These are phyloP conservation scores for Backusella parvicylindrica DNA, from an alignment of 192 early-diverging fungal genomes.

Conservation along the genomic window DNA sequence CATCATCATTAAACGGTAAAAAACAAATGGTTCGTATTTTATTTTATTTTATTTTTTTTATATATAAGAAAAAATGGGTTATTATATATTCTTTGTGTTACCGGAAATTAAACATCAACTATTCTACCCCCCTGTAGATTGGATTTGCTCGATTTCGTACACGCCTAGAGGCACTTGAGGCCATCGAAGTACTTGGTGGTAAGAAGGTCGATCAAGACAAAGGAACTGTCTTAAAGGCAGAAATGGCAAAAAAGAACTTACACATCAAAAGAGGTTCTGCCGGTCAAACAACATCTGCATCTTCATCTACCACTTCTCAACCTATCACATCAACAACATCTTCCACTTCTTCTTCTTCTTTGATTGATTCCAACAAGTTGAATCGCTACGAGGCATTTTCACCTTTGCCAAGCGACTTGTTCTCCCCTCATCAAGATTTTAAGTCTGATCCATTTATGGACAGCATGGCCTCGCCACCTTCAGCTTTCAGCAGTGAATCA, in stretches of 20 bases:
- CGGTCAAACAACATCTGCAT: slow-evolving; percentile 12
- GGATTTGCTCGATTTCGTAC: slow-evolving; percentile 98
- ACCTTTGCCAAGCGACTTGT: slow-evolving; percentile 49
- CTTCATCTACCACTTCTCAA: slow-evolving; percentile 4
- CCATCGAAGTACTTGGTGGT: slow-evolving; percentile 85
- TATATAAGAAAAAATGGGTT: background rate
- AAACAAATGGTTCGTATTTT: slow-evolving; percentile 23
- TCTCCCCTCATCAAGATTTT: slow-evolving; percentile 43
- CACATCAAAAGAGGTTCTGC: slow-evolving; percentile 78
- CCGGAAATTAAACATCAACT: background rate
- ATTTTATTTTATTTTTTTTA: too few relatives aligned
- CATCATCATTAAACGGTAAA: slow-evolving; percentile 6
- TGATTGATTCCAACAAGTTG: background rate
- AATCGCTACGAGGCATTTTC: slow-evolving; percentile 24
- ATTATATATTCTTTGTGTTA: background rate
- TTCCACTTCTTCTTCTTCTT: background rate
- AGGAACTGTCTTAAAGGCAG: slow-evolving; percentile 87
- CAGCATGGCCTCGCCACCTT: slow-evolving; percentile 18
- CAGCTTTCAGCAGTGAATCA: slow-evolving; percentile 39
- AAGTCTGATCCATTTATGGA: slow-evolving; percentile 19
- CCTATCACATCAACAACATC: background rate
- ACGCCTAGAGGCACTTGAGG: slow-evolving; percentile 85
- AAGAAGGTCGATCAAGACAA: slow-evolving; percentile 83
- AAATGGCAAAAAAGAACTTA: slow-evolving; percentile 99
- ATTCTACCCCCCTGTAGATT: slow-evolving; percentile 57